Base-by-base conservation (phyloP, 495 filamentous ascomycete genomes). In the Aspergillus hancockii region DNA sequence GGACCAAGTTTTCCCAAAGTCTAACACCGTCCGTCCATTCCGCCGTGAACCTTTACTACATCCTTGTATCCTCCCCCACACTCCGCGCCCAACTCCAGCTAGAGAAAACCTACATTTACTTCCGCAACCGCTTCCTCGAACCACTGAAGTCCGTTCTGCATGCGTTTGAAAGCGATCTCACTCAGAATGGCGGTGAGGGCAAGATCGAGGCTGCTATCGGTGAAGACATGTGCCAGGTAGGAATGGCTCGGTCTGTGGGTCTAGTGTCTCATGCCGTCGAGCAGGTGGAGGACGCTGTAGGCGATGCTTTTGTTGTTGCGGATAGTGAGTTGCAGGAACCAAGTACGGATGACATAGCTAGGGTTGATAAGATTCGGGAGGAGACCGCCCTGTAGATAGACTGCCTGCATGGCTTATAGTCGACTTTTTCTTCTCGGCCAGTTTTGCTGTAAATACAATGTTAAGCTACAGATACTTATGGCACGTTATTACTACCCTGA, bases 31-130 rank as follows among this genome's bases (percentile, higher is more conserved):
- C 68, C 16, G 65, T 78, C 41, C 75, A 79, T 54, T 68, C 75
- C 18, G 75, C 75, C 9, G 65, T 83, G 28, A 81, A 68, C 52
- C 67, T 83, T 0, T 76, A 81, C 52, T 81, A 77, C 60, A 59
- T 81, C 8, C 62, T 82, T 16, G 62, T 78, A 28, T 76, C 73
- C 0, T 75, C 76, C 8, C 30, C 68, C 0, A 43, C 56, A 0
- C 68, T 79, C 0, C 68, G 73, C 4, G 31, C 64, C 10, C 53
- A 64, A 12, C 63, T 81, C 7, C 69, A 75, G 10, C 66, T 81
- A 0, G 71, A 74, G 25, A 77, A 76, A 63, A 72, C 68, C 0
- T 65, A 71, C 16, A 49, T 65, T 13, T 72, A 66, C 59, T 78
- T 80, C 69, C 72, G 71, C n/a, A 65, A 49, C 21, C 55, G 73